These are phyloP conservation scores for Candida sonorensis DNA, from an alignment of 805 yeast genomes.

Conservation along the genomic window DNA sequence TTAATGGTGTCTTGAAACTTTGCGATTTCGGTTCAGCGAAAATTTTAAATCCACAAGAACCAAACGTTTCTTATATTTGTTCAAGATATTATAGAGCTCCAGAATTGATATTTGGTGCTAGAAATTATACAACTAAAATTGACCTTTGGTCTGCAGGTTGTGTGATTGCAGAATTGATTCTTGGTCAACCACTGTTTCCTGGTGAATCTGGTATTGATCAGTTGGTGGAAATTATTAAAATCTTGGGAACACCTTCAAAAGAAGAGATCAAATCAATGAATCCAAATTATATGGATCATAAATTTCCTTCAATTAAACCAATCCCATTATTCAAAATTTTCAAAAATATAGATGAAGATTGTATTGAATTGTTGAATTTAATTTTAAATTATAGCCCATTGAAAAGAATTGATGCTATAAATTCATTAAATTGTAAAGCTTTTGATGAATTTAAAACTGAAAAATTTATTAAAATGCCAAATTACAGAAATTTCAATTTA, in stretches of 20 bases:
- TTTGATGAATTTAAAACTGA: constrained; percentile 45
- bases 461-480: constrained; percentile 20
- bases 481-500: constrained; percentile 35
- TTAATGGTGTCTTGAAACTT: constrained; percentile 74
- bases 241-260: constrained; percentile 89
- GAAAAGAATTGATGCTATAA: constrained; percentile 53
- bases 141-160: constrained; percentile 98
- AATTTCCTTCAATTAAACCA: constrained; percentile 80
- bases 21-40: constrained; percentile 98
- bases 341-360: constrained; percentile 46
- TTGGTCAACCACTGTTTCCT: constrained; percentile 96
- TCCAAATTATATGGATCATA: constrained; percentile 95
- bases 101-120: constrained; percentile 94
- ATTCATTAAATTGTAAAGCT: constrained; percentile 45
- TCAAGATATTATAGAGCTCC: constrained; percentile 97
- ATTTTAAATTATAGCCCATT: constrained; percentile 65
- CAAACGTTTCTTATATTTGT: constrained; percentile 94
- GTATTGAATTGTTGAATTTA: constrained; percentile 47
- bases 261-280: constrained; percentile 93
- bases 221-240: constrained; percentile 91
- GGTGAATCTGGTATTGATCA: constrained; percentile 98
- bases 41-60: constrained; percentile 80
- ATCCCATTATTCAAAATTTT: constrained; percentile 66
- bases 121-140: constrained; percentile 92
- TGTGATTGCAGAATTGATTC: constrained; percentile 92